These are phyloP conservation scores for Wickerhamiella spandovensis DNA, from an alignment of 805 yeast genomes.

Conservation along the genomic window DNA sequence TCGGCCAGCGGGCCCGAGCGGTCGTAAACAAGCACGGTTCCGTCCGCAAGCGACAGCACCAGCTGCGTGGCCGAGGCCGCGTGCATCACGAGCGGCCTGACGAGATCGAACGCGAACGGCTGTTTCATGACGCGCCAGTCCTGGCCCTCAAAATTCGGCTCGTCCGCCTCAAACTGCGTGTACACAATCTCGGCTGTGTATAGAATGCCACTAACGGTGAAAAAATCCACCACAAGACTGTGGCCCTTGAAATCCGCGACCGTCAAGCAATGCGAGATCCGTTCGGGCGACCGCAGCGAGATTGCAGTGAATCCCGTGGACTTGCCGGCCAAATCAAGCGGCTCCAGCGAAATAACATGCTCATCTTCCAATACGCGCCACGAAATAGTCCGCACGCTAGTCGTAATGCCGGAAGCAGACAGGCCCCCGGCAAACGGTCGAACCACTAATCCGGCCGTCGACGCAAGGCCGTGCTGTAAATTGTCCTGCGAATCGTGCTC, in stretches of 20 bases:
- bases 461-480: background rate
- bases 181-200: slow-evolving; percentile 36
- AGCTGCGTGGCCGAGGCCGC: slow-evolving; percentile 33
- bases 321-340: slow-evolving; percentile 22
- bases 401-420: background rate
- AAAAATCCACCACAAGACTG: slow-evolving; percentile 20
- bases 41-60: slow-evolving; percentile 58
- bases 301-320: slow-evolving; percentile 17
- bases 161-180: slow-evolving; percentile 29
- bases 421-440: slow-evolving; percentile 2
- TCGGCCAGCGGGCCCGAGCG: slow-evolving; percentile 22
- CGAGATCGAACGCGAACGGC: slow-evolving; percentile 50
- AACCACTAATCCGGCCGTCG: background rate
- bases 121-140: slow-evolving; percentile 54
- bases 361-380: slow-evolving; percentile 5
- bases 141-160: slow-evolving; percentile 14
- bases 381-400: slow-evolving; percentile 2
- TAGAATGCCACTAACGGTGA: slow-evolving; percentile 39
- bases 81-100: slow-evolving; percentile 41
- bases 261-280: slow-evolving; percentile 26
- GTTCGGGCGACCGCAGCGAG: slow-evolving; percentile 29
- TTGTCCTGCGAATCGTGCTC: background rate
- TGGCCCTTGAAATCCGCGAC: slow-evolving; percentile 21
- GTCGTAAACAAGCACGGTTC: slow-evolving; percentile 41
- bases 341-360: slow-evolving; percentile 19